phyloP scores from a whole-genome alignment of 768 basidiomycete genomes.

The Boletus tylopilopsis region DNA sequence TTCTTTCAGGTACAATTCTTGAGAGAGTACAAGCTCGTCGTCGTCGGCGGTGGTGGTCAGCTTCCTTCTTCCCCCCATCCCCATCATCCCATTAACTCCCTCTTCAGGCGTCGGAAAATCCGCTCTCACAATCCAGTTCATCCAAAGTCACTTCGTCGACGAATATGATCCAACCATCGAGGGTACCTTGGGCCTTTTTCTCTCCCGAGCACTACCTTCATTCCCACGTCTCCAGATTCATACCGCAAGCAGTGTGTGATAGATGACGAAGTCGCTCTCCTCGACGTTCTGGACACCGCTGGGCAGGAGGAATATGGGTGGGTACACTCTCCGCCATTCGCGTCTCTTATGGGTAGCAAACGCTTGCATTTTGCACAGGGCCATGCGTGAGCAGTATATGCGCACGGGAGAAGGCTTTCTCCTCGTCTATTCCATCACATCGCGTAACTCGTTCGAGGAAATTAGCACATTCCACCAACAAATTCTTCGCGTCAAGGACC shows the following conservation, averaged over 20 bases:
- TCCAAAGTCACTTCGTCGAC: slow-evolving; percentile 91
- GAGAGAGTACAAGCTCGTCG: slow-evolving; percentile 97
- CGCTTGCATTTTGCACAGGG: slow-evolving; percentile 43
- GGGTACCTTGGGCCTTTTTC: slow-evolving; percentile 40
- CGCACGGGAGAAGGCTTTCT: slow-evolving; percentile 97
- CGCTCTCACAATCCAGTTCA: slow-evolving; percentile 96
- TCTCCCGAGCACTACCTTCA: background rate
- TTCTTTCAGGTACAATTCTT: slow-evolving; percentile 72
- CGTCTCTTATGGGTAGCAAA: slow-evolving; percentile 1
- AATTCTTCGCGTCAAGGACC: slow-evolving; percentile 94
- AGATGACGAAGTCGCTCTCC: slow-evolving; percentile 96
- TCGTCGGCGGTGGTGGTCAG: slow-evolving; percentile 95
- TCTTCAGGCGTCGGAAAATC: slow-evolving; percentile 62
- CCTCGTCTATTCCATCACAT: slow-evolving; percentile 97
- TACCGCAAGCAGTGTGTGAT: slow-evolving; percentile 97
- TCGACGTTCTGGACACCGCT: slow-evolving; percentile 96
- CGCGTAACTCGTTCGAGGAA: slow-evolving; percentile 95
- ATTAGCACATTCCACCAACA: slow-evolving; percentile 95
- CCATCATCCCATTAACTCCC: background rate
- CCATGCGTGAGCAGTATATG: slow-evolving; percentile 99
- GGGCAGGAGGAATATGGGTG: slow-evolving; percentile 98
- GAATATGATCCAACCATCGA: slow-evolving; percentile 97
- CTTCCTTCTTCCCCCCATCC: slow-evolving; percentile 33
- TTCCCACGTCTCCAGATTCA: slow-evolving; percentile 55
- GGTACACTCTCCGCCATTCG: slow-evolving; percentile 28